Base-by-base conservation (phyloP, 2,329 filamentous ascomycete species). In the Capronia epimyces region DNA sequence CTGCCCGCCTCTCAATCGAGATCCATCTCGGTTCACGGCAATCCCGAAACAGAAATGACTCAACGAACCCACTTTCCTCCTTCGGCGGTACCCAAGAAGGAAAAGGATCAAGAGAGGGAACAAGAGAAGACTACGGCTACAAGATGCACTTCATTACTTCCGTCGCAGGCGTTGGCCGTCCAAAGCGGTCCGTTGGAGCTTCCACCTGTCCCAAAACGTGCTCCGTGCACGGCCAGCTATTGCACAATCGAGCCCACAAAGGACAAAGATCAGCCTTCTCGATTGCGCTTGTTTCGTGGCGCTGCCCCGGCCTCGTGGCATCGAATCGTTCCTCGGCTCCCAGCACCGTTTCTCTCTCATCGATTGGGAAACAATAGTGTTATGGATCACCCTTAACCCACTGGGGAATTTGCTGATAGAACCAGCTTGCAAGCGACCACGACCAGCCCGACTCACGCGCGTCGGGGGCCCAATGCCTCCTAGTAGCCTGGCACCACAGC, bases 11-110 rank as follows among this genome's bases (percentile, higher is more conserved):
- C 37, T 31, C 49, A 34, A 42, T 51, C 32, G 36, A 42, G 45
- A 49, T 43, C 36, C 25, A 43, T 44, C 37, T 52, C 52, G 52
- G 52, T 47, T 55, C 52, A 43, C 52, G 48, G 52, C 44, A 51
- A 45, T 16, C 42, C 39, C 15, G 13, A 42, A 24, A 15, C 20
- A 42, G 20, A 25, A 7, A 5, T 15, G 9, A n/a, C 39, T 21
- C 24, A n/a, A 8, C 16, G 5, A 42, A 25, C 21, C 39, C 39
- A 42, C 39, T 15, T 42, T 42, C 21, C 27, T 31, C 37, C 22
- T 42, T 24, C 29, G 21, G 43, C 48, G 24, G 25, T 18, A 25
- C n/a, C 29, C 13, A 3, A n/a, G 29, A 32, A 9, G 29, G 29
- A 32, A 13, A 18, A 37, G 6, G 34, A 20, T 20, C 34, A 20